Base-by-base conservation (phyloP, 164 flowering plant species). In the Litsea cubeba region DNA sequence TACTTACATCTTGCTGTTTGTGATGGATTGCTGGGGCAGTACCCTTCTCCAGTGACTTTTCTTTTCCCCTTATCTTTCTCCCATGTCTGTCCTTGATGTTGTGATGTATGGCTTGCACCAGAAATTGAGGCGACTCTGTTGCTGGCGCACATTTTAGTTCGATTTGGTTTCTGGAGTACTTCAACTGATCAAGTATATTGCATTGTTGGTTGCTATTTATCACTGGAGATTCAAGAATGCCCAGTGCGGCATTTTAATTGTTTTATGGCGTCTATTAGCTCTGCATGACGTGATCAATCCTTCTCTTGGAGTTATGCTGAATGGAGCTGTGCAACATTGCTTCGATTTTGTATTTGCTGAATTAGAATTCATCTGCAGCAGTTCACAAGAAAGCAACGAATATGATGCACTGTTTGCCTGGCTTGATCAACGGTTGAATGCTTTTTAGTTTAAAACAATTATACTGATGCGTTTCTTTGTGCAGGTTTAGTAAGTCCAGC, bases 281-380 rank as follows among this genome's bases (percentile, higher is more conserved):
- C 83, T 84, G 51, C 82, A 74, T 84, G 75, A 81, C 82, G 83
- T 81, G 85, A 81, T 82, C 86, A 86, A 69, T 70, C 76, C 75
- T 79, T 75, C 80, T 74, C 75, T 65, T 77, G 83, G 80, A 81
- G 82, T 77, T 72, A 12, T 83, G 91, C 86, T 88, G 89, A 85
- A 69, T 90, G 89, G 88, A 87, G 91, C 88, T 83, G 82, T 85
- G 76, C 87, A 80, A 79, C 81, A 77, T 81, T 79, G 40, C 69
- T 77, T 84, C 85, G 89, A 79, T 87, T 82, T 20, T 87, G 76
- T 84, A 78, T 80, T 82, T 87, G 87, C 89, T 88, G 92, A 82
- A 40, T 84, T 85, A 87, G 83, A 68, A 76, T 74, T 76, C 72
- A 30, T 73, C 83, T 79, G 73, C 78, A 71, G 78, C 79, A 74